Conservation (phyloP, 306 rosid species). For the Phaseolus lunatus region DNA sequence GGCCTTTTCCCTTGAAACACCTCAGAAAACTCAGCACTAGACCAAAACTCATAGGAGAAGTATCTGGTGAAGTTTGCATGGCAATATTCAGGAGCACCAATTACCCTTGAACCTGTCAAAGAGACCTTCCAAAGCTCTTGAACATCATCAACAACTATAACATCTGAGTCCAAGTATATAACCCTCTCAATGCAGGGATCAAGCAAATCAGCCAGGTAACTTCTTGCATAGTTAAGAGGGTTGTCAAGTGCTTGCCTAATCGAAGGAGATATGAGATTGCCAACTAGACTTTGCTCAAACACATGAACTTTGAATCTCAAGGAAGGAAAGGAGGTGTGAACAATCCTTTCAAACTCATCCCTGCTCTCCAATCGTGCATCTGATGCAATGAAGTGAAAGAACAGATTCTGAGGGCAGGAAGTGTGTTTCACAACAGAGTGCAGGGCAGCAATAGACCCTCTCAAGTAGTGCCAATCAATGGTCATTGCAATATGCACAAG, state of each 20-base stretch:
- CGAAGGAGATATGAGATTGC: constrained; percentile 76
- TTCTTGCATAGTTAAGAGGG: constrained; percentile 91
- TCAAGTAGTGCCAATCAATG: constrained; percentile 72
- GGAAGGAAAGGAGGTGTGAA: constrained; percentile 65
- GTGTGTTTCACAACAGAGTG: constrained; percentile 80
- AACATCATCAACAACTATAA: constrained; percentile 79
- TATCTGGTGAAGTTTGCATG: constrained; percentile 76
- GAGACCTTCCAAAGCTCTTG: constrained; percentile 68
- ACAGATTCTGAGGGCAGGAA: constrained; percentile 78
- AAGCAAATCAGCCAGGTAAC: constrained; percentile 79
- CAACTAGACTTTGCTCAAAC: constrained; percentile 59
- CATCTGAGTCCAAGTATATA: constrained; percentile 85
- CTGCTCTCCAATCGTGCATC: constrained; percentile 55
- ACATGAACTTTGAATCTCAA: constrained; percentile 65
- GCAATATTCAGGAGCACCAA: constrained; percentile 95
- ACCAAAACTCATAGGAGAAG: constrained; percentile 78
- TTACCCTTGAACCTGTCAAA: constrained; percentile 54
- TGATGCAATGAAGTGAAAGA: constrained; percentile 85
- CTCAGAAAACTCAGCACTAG: constrained; percentile 55
- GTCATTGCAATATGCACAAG: constrained; percentile 86
- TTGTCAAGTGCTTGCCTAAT: constrained; percentile 81
- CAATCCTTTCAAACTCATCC: constrained; percentile 49
- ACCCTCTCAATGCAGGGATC: constrained; percentile 77
- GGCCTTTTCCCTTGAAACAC: constrained; percentile 60
- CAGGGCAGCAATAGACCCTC: constrained; percentile 85